Evolutionary conservation across 1,284 basidiomycete genomes (phyloP).

Genomic region (Boletus semigastroideus): DNA sequence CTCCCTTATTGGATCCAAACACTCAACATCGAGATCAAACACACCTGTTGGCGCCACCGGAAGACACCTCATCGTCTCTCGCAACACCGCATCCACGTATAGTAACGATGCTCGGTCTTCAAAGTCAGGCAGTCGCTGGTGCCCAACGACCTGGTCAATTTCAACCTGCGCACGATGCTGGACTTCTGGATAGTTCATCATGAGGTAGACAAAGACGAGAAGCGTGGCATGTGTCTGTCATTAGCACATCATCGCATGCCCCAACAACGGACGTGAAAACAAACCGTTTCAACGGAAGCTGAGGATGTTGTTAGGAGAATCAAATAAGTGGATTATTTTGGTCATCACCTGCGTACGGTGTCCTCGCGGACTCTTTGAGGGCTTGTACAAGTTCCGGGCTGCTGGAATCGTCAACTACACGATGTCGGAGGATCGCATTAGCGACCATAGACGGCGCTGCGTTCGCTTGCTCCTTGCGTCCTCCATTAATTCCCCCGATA

Average conservation of each 20-base stretch:
- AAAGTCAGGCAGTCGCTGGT: slow-evolving; percentile 40
- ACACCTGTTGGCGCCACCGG: slow-evolving; percentile 21
- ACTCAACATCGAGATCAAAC: not conserved
- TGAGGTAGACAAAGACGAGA: slow-evolving; percentile 32
- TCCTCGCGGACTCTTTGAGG: slow-evolving; percentile 14
- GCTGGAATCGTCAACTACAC: slow-evolving; percentile 5
- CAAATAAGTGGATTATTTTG: not conserved
- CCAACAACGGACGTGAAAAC: not conserved
- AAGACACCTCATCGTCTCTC: slow-evolving; percentile 35
- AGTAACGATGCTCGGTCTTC: slow-evolving; percentile 37
- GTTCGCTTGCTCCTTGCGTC: slow-evolving; percentile 14
- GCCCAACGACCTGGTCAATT: slow-evolving; percentile 39
- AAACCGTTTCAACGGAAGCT: slow-evolving; percentile 25
- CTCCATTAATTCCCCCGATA: not conserved
- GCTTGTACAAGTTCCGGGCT: slow-evolving; percentile 9
- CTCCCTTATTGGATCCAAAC: not conserved
- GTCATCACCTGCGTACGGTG: slow-evolving; percentile 16
- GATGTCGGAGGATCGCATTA: slow-evolving; percentile 14
- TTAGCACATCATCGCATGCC: not conserved
- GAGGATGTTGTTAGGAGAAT: not conserved
- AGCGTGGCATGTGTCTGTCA: slow-evolving; percentile 16
- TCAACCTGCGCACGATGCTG: slow-evolving; percentile 38
- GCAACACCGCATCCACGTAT: slow-evolving; percentile 39
- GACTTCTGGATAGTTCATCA: slow-evolving; percentile 37
- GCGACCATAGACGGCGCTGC: slow-evolving; percentile 17